Conservation (phyloP, 768 basidiomycete species). For the Tylopilus felleus region DNA sequence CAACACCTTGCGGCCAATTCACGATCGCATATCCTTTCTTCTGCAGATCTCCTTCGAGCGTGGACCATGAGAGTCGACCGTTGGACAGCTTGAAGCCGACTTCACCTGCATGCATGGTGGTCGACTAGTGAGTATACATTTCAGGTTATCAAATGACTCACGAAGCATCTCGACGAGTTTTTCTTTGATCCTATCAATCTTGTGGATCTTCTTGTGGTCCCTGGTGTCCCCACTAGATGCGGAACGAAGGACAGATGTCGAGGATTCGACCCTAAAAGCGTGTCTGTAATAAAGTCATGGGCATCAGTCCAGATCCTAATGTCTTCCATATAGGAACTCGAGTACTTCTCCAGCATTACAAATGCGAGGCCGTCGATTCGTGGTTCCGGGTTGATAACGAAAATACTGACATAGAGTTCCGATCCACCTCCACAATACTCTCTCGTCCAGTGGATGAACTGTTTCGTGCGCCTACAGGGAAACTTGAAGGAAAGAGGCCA, state of each 20-base stretch:
- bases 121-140: not conserved
- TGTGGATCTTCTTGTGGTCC: not conserved
- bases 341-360: no score
- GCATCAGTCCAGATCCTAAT: not conserved
- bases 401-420: not conserved
- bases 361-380: no score
- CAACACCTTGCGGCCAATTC: slow-evolving; percentile 5
- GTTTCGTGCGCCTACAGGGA: not conserved
- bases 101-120: not conserved
- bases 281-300: not conserved
- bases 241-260: not conserved
- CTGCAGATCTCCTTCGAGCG: not conserved
- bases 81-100: not conserved
- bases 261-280: not conserved
- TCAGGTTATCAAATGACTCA: not conserved
- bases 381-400: not conserved
- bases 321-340: no score
- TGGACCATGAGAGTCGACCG: not conserved
- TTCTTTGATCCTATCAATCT: slow-evolving; percentile 1
- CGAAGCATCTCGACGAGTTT: slow-evolving; percentile 8
- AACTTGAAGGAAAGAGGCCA: not conserved
- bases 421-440: not conserved
- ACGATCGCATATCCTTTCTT: slow-evolving; percentile 1
- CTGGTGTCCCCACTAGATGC: no score
- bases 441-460: not conserved